Evolutionary conservation across 805 yeast genomes (phyloP).

Genomic region (Starmerella powellii): DNA sequence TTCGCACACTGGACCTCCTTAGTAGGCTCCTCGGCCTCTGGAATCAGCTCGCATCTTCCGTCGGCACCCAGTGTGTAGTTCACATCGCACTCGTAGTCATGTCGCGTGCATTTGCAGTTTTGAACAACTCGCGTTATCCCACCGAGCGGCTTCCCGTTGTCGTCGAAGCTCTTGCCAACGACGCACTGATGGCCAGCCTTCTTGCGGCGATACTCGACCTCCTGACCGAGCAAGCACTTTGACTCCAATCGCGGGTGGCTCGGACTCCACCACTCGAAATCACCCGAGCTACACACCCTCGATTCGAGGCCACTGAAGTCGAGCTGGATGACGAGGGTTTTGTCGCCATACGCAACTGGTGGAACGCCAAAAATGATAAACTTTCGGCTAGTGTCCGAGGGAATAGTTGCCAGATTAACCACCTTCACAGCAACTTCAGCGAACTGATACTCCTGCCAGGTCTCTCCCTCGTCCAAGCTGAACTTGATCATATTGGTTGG

Average conservation of each 20-base stretch:
- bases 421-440: conserved; percentile 44
- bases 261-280: conserved; percentile 56
- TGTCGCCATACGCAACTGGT: conserved; percentile 35
- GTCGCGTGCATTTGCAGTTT: conserved; percentile 74
- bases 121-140: conserved; percentile 43
- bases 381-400: conserved; percentile 75
- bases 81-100: conserved; percentile 89
- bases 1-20: conserved; percentile 18
- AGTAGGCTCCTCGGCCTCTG: conserved; percentile 49
- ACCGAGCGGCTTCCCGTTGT: conserved; percentile 37
- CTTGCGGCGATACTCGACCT: conserved; percentile 47
- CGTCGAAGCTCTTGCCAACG: conserved; percentile 24
- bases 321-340: conserved; percentile 39
- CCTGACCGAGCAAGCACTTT: conserved; percentile 60
- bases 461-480: conserved; percentile 67
- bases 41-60: conserved; percentile 79
- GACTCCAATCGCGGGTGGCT: conserved; percentile 38
- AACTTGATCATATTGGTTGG: conserved; percentile 48
- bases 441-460: conserved; percentile 61
- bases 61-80: conserved; percentile 48
- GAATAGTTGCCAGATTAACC: conserved; percentile 74
- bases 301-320: conserved; percentile 44
- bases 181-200: conserved; percentile 54
- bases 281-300: conserved; percentile 50
- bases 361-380: conserved; percentile 52